These are phyloP conservation scores for Mycena rebaudengoi DNA, from an alignment of 768 basidiomycete species.

Conservation along the genomic window DNA sequence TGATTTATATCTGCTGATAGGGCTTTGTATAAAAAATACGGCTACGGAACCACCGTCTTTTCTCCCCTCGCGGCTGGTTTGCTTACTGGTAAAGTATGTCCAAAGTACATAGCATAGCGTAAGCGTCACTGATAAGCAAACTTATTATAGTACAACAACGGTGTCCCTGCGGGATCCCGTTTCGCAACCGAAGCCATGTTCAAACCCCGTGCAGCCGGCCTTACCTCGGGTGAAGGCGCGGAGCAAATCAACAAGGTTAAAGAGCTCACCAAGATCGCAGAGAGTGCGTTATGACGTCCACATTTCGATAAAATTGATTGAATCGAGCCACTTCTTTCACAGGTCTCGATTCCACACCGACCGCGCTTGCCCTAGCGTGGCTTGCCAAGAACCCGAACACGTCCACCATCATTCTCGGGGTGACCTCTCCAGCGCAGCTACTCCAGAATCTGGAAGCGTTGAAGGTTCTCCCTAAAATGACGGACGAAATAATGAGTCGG, in stretches of 20 bases:
- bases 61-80: conserved; percentile 78
- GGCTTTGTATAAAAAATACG: conserved; percentile 73
- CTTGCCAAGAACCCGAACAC: conserved; percentile 72
- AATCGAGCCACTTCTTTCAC: not conserved
- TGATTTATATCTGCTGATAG: conserved; percentile 36
- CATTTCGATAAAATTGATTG: too few relatives aligned
- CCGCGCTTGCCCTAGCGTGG: conserved; percentile 84
- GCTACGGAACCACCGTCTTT: conserved; percentile 75
- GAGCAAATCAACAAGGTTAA: conserved; percentile 76
- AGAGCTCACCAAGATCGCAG: conserved; percentile 72
- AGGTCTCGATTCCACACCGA: conserved; percentile 66
- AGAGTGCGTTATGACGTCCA: too few relatives aligned
- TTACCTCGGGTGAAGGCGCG: conserved; percentile 67
- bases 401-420: conserved; percentile 73
- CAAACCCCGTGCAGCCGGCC: conserved; percentile 60
- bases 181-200: conserved; percentile 67
- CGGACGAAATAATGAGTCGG: conserved; percentile 66
- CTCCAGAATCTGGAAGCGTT: conserved; percentile 75
- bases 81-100: conserved; percentile 61
- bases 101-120: conserved; percentile 63
- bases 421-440: conserved; percentile 68
- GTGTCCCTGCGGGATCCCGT: conserved; percentile 78
- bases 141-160: conserved; percentile 74
- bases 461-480: conserved; percentile 76
- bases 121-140: conserved; percentile 78